phyloP scores from a whole-genome alignment of 768 basidiomycete genomes.

The Tricholoma sp. region DNA sequence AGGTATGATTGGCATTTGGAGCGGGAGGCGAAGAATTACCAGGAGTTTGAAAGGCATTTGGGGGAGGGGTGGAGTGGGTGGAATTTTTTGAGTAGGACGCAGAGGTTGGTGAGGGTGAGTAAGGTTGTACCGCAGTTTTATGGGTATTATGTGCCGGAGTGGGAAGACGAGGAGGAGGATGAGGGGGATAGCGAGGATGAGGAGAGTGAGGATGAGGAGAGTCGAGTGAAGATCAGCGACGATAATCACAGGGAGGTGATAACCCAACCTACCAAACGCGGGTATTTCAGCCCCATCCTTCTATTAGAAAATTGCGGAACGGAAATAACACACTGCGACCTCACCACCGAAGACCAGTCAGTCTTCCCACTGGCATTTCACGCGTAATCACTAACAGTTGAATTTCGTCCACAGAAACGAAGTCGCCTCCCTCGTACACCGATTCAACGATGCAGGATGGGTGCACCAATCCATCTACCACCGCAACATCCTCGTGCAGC shows the following conservation, averaged over 20 bases:
- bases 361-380: not conserved
- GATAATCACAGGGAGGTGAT: not conserved
- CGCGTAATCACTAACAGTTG: no score
- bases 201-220: not conserved
- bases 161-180: not conserved
- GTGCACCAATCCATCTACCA: not conserved
- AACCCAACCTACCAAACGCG: not conserved
- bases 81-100: not conserved
- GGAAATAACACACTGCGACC: not conserved
- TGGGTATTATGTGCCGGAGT: not conserved
- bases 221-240: not conserved
- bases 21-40: not conserved
- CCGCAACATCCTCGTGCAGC: not conserved
- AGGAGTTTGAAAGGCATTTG: not conserved
- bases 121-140: not conserved
- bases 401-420: not conserved
- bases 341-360: not conserved
- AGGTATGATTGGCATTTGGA: not conserved
- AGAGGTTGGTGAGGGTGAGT: not conserved
- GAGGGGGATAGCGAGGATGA: not conserved
- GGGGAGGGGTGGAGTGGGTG: not conserved
- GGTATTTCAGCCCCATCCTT: conserved; percentile 2
- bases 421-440: not conserved
- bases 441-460: not conserved
- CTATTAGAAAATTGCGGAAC: not conserved